Evolutionary conservation across 371 early-diverging fungal species (phyloP).

Genomic region (Mucor ambiguus): DNA sequence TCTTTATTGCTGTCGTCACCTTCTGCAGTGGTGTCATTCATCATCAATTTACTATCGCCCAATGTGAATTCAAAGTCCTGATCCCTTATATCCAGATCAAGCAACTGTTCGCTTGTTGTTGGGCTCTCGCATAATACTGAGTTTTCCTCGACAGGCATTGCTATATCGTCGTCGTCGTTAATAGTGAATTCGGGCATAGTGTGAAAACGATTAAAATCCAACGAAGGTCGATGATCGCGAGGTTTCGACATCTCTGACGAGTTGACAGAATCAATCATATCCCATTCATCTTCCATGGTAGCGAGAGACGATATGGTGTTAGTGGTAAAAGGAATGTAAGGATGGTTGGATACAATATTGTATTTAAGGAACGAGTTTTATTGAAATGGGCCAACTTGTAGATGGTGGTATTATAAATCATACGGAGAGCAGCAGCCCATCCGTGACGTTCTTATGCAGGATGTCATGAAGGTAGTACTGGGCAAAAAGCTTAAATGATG

Average conservation of each 20-base stretch:
- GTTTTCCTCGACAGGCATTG: background rate
- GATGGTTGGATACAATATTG: background rate
- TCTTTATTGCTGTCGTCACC: background rate
- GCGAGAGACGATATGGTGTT: background rate
- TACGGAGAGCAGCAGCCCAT: background rate
- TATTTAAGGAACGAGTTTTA: conserved; percentile 5
- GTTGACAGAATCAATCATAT: conserved; percentile 9
- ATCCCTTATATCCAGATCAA: background rate
- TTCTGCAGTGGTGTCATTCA: conserved; percentile 9
- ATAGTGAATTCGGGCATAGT: background rate
- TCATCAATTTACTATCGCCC: conserved; percentile 12
- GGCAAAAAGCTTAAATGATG: background rate
- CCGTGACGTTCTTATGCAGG: background rate
- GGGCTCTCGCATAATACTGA: background rate
- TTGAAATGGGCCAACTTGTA: background rate
- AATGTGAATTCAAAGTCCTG: conserved; percentile 5
- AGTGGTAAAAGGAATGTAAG: background rate
- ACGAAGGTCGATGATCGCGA: background rate
- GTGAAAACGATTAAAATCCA: conserved; percentile 8
- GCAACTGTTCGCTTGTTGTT: background rate
- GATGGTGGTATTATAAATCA: conserved; percentile 7
- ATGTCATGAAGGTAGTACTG: background rate
- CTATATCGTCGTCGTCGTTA: background rate
- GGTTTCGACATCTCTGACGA: background rate
- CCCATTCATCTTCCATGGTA: conserved; percentile 18